These are phyloP conservation scores for Lotus japonicus DNA, from an alignment of 306 rosid genomes.

Conservation along the genomic window DNA sequence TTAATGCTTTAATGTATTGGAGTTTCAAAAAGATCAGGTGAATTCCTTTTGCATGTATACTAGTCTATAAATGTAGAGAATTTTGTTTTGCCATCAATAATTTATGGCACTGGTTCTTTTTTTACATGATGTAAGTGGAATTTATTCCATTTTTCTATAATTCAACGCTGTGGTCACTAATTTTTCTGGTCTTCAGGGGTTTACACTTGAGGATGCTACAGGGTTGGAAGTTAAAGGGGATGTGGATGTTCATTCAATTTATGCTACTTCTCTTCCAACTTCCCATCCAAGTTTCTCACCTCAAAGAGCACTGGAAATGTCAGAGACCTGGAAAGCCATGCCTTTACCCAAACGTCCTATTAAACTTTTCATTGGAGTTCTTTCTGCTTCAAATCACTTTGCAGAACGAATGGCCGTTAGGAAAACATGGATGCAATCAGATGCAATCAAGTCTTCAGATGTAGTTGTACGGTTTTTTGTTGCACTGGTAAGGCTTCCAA, in stretches of 20 bases:
- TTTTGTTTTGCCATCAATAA: not conserved
- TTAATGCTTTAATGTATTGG: not conserved
- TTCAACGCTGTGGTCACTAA: not conserved
- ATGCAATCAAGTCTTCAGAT: conserved; percentile 60
- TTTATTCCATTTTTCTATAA: not conserved
- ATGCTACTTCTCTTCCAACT: conserved; percentile 77
- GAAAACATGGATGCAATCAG: conserved; percentile 91
- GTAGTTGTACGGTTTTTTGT: conserved; percentile 82
- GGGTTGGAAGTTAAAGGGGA: conserved; percentile 87
- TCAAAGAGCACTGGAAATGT: conserved; percentile 79
- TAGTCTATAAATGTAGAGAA: not conserved
- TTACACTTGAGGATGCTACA: conserved; percentile 91
- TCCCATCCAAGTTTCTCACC: conserved; percentile 93
- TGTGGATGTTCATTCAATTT: conserved; percentile 70
- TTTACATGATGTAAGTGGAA: not conserved
- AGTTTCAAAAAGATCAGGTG: not conserved
- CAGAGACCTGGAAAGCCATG: conserved; percentile 67
- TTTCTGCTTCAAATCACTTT: conserved; percentile 91
- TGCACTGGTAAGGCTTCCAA: conserved; percentile 66
- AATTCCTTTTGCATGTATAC: not conserved
- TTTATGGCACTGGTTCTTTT: not conserved
- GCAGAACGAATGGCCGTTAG: conserved; percentile 92
- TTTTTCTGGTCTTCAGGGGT: conserved; percentile 48
- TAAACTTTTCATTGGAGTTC: conserved; percentile 67
- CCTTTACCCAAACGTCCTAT: conserved; percentile 53